Evolutionary conservation across 352 stramenopile genomes (phyloP).

Genomic region (Nothophytophthora sp.): DNA sequence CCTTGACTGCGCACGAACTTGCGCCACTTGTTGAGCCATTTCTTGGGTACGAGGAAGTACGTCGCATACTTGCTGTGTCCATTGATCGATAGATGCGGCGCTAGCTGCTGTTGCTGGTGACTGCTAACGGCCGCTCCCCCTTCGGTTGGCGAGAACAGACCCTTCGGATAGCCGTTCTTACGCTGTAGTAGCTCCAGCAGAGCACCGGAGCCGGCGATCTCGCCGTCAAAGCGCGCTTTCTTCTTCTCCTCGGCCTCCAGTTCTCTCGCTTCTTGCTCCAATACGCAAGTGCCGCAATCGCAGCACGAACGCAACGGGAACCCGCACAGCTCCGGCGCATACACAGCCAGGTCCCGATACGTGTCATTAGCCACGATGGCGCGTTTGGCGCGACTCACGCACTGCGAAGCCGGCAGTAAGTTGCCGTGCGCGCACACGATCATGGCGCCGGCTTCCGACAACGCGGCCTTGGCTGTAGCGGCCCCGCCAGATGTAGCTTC

Average conservation of each 20-base stretch:
- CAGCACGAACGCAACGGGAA: slow-evolving; percentile 48
- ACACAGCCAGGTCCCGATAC: slow-evolving; percentile 53
- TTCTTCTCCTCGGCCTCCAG: slow-evolving; percentile 54
- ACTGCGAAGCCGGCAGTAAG: slow-evolving; percentile 56
- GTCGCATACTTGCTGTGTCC: slow-evolving; percentile 47
- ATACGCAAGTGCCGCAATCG: slow-evolving; percentile 62
- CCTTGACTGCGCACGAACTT: slow-evolving; percentile 68
- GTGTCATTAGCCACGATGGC: slow-evolving; percentile 47
- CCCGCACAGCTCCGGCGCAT: slow-evolving; percentile 56
- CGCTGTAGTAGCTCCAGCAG: slow-evolving; percentile 74
- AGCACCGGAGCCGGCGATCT: slow-evolving; percentile 64
- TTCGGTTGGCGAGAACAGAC: slow-evolving; percentile 65
- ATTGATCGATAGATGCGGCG: slow-evolving; percentile 57
- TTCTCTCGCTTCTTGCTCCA: slow-evolving; percentile 55
- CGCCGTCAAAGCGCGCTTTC: slow-evolving; percentile 57
- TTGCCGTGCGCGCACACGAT: slow-evolving; percentile 70
- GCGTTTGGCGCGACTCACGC: slow-evolving; percentile 59
- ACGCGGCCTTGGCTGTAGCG: slow-evolving; percentile 25
- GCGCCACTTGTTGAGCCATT: slow-evolving; percentile 83
- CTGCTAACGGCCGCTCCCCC: slow-evolving; percentile 8
- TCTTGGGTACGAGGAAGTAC: slow-evolving; percentile 84
- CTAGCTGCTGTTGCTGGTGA: slow-evolving; percentile 32
- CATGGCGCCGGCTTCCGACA: slow-evolving; percentile 31
- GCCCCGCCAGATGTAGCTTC: background rate
- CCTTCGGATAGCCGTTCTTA: slow-evolving; percentile 78